Evolutionary conservation across 768 basidiomycete species (phyloP).

Genomic region (Krasilnikovozyma curviuscula): DNA sequence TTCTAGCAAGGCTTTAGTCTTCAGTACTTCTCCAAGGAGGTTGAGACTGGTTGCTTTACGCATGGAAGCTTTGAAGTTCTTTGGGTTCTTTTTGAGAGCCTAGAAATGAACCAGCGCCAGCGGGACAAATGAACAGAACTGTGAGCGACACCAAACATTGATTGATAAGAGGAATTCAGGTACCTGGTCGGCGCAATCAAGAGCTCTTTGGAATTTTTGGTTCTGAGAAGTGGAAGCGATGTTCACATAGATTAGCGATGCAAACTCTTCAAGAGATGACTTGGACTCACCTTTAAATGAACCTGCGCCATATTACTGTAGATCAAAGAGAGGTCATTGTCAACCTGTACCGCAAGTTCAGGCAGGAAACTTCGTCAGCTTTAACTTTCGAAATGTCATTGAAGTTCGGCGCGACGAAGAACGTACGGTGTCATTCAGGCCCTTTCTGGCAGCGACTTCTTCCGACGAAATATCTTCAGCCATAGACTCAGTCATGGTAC

Average conservation of each 20-base stretch:
- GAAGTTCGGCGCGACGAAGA: neutral
- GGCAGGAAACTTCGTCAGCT: neutral
- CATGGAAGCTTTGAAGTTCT: constrained; percentile 7
- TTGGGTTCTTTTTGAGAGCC: constrained; percentile 7
- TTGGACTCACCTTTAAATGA: constrained; percentile 5
- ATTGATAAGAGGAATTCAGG: neutral
- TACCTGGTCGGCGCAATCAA: constrained; percentile 2
- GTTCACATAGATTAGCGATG: neutral
- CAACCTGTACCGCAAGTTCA: neutral
- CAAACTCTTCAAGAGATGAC: neutral
- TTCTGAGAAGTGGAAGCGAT: neutral
- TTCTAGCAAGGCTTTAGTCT: too few species aligned
- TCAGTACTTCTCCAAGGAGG: too few species aligned
- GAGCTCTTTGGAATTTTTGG: too few species aligned
- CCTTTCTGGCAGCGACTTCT: neutral
- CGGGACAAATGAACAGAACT: neutral
- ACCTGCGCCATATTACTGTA: constrained; percentile 12
- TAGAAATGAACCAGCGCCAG: neutral
- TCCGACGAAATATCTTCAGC: neutral
- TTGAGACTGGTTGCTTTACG: constrained; percentile 9
- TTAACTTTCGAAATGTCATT: neutral
- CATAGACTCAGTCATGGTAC: neutral
- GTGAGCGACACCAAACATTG: neutral
- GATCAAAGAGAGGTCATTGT: constrained; percentile 5
- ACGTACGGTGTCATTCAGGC: neutral